Conservation (phyloP, 169 alveolate genomes). For the Theileria annulata region DNA sequence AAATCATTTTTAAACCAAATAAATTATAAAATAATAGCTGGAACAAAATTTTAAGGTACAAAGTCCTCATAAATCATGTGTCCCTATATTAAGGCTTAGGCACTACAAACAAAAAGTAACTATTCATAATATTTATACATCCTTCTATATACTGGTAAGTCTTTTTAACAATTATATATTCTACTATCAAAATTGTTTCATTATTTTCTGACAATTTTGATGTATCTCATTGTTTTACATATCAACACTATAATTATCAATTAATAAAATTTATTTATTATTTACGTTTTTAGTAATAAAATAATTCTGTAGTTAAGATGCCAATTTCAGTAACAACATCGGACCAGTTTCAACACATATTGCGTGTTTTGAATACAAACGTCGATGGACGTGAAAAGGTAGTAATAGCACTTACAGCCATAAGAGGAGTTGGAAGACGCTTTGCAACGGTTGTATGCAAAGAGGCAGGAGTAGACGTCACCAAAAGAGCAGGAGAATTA, state of each 20-base stretch:
- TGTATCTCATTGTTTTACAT: neutral
- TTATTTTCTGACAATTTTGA: neutral
- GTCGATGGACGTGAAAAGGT: conserved; percentile 98
- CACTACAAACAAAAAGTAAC: conserved; percentile 11
- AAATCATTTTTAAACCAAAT: neutral
- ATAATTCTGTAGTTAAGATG: conserved; percentile 41
- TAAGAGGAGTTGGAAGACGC: conserved; percentile 98
- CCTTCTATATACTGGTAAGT: neutral
- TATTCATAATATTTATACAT: neutral
- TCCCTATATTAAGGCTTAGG: conserved; percentile 4
- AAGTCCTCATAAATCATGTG: neutral
- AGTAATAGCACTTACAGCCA: conserved; percentile 94
- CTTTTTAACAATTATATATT: neutral
- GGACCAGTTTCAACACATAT: conserved; percentile 95
- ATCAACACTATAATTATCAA: neutral
- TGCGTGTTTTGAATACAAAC: conserved; percentile 98
- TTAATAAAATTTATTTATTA: no score
- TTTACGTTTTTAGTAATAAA: neutral
- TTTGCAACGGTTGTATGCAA: conserved; percentile 95
- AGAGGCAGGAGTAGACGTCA: conserved; percentile 95
- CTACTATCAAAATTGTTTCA: no score
- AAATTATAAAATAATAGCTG: neutral
- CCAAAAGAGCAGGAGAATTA: conserved; percentile 98
- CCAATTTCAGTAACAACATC: conserved; percentile 73
- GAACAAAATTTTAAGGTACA: neutral